Evolutionary conservation across 352 stramenopile genomes (phyloP), one percentile per base, ranked within the genome.

Genomic region (Globisporangium middletonii): DNA sequence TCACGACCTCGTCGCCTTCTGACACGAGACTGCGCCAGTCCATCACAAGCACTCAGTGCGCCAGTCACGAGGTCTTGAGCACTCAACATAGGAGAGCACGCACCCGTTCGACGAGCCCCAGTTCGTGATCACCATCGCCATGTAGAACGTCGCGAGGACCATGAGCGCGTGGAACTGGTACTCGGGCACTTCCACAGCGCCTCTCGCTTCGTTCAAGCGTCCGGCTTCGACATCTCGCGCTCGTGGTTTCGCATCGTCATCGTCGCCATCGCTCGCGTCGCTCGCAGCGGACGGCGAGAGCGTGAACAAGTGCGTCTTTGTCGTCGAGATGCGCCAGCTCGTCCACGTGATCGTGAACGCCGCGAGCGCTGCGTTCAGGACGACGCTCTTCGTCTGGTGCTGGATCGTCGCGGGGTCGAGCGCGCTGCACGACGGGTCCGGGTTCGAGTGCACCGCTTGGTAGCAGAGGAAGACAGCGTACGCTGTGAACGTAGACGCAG

Each of bases 41-140:
- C 13, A 9, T 8, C 19, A 46, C 42, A 53, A 2, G 35, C 9
- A 28, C 16, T 18, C 18, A 49, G 38, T 57, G 4, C 50, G 42
- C 27, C 8, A 4, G 23, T 35, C 8, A 8, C 30, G 4, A 35
- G 30, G 4, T 5, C 30, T 5, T 37, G 45, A 13, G 49, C 45
- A 47, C 26, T 18, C 55, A 53, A 28, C 8, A 41, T 1, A 37
- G 16, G 5, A 28, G 6, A 53, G 35, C 23, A 23, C 57, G 50
- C 74, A 88, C 79, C 78, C 77, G 30, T 83, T 61, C 4, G 75
- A 68, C 33, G 77, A 84, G 0, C 76, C 77, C 79, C 82, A 92
- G 62, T 88, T 81, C n/a, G 82, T 89, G 42, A 92, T 67, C 45
- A 88, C 74, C 82, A 92, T 92, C 13, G 79, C 77, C 82, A 92